Conservation (phyloP, 305 asterid species). For the Fraxinus albicans region DNA sequence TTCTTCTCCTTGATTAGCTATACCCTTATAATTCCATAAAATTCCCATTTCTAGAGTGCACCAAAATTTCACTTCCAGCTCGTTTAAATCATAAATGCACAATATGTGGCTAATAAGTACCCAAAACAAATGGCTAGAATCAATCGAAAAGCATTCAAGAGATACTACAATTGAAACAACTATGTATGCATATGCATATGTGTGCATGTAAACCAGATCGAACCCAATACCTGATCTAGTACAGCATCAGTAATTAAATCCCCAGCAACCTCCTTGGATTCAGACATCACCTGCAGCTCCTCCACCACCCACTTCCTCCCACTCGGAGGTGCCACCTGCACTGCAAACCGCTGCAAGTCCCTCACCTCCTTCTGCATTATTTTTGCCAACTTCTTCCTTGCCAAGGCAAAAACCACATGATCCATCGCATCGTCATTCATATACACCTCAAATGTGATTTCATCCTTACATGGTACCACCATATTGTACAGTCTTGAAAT, state of each 20-base stretch:
- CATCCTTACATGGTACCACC: slow-evolving; percentile 93
- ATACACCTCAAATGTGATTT: slow-evolving; percentile 87
- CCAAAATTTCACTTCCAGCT: neutral
- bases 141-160: neutral
- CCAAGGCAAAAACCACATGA: slow-evolving; percentile 80
- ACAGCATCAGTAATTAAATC: slow-evolving; percentile 85
- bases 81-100: neutral
- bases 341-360: slow-evolving; percentile 84
- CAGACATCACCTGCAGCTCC: slow-evolving; percentile 78
- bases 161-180: neutral
- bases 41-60: slow-evolving; percentile 3
- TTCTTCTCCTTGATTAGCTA: slow-evolving; percentile 13
- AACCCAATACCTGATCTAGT: slow-evolving; percentile 76
- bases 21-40: neutral
- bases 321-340: slow-evolving; percentile 57
- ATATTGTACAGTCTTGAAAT: slow-evolving; percentile 79
- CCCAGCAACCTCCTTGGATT: slow-evolving; percentile 90
- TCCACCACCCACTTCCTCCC: slow-evolving; percentile 89
- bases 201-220: neutral
- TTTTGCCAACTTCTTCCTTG: slow-evolving; percentile 82
- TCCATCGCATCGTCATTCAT: slow-evolving; percentile 98
- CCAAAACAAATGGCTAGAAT: neutral
- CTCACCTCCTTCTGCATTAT: slow-evolving; percentile 77
- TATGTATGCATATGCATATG: neutral
- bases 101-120: neutral